Conservation (phyloP, 1,139 yeast genomes). For the Spathaspora sp. region DNA sequence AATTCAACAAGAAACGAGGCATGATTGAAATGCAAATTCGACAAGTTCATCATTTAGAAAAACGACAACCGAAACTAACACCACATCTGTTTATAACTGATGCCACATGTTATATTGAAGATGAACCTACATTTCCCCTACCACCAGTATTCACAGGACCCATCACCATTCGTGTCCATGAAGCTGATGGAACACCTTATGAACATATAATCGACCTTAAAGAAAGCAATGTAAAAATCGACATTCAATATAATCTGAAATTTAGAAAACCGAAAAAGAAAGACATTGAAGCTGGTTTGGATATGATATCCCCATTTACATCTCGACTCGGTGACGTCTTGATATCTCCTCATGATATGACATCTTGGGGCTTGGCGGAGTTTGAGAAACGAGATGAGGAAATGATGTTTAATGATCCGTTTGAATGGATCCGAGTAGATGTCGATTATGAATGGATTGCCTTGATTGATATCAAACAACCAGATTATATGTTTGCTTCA, state of each 20-base stretch:
- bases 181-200: slow-evolving; percentile 98
- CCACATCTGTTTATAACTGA: slow-evolving; percentile 45
- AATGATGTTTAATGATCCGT: slow-evolving; percentile 68
- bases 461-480: slow-evolving; percentile 75
- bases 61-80: slow-evolving; percentile 33
- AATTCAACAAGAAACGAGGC: slow-evolving; percentile 91
- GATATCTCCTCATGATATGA: slow-evolving; percentile 56
- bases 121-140: slow-evolving; percentile 36
- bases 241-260: slow-evolving; percentile 92
- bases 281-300: slow-evolving; percentile 22
- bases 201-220: slow-evolving; percentile 94
- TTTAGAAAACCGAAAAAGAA: slow-evolving; percentile 73
- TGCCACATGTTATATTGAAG: slow-evolving; percentile 41
- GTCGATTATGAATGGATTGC: slow-evolving; percentile 98
- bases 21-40: slow-evolving; percentile 92
- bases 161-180: slow-evolving; percentile 95
- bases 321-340: slow-evolving; percentile 79
- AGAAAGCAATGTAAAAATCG: slow-evolving; percentile 81
- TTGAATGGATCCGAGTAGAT: slow-evolving; percentile 96
- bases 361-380: slow-evolving; percentile 73
- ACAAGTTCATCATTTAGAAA: slow-evolving; percentile 77
- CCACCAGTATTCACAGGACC: slow-evolving; percentile 80
- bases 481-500: slow-evolving; percentile 93
- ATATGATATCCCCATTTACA: slow-evolving; percentile 29
- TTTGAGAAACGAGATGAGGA: slow-evolving; percentile 76